Evolutionary conservation across 169 alveolate genomes (phyloP).

Genomic region (Sarcocystis neurona): DNA sequence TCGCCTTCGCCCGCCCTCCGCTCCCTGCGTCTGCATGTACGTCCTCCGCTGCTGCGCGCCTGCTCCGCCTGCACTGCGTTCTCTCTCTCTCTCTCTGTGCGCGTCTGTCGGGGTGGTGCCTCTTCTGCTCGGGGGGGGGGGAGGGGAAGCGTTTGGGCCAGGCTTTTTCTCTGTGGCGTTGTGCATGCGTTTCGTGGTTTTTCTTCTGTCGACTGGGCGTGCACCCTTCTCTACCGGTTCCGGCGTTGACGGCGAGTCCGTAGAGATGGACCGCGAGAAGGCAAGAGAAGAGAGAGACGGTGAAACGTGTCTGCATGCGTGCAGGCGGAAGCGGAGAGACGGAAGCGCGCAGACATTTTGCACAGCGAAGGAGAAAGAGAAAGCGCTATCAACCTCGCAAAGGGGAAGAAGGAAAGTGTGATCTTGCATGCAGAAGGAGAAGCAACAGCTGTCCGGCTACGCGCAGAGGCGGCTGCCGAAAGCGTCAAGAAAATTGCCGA

Average conservation of each 20-base stretch:
- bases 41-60: background rate
- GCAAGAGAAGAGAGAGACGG: too few species aligned
- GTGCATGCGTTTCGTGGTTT: background rate
- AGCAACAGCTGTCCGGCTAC: slow-evolving; percentile 51
- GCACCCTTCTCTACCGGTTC: background rate
- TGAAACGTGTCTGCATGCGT: background rate
- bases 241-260: too few species aligned
- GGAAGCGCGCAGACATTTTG: slow-evolving; percentile 90
- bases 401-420: slow-evolving; percentile 84
- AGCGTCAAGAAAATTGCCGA: slow-evolving; percentile 58
- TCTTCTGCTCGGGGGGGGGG: background rate
- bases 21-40: background rate
- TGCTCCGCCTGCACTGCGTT: background rate
- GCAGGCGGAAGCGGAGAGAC: slow-evolving; percentile 94
- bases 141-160: background rate
- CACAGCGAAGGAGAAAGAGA: slow-evolving; percentile 91
- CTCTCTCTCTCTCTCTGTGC: background rate
- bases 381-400: slow-evolving; percentile 91
- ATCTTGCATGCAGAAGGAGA: slow-evolving; percentile 82
- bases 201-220: background rate
- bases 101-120: background rate
- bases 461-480: slow-evolving; percentile 61
- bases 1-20: background rate
- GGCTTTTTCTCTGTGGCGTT: background rate
- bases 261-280: too few species aligned